Evolutionary conservation across 31 red algal species (phyloP).

Genomic region (Odonthalia washingtoniensis): DNA sequence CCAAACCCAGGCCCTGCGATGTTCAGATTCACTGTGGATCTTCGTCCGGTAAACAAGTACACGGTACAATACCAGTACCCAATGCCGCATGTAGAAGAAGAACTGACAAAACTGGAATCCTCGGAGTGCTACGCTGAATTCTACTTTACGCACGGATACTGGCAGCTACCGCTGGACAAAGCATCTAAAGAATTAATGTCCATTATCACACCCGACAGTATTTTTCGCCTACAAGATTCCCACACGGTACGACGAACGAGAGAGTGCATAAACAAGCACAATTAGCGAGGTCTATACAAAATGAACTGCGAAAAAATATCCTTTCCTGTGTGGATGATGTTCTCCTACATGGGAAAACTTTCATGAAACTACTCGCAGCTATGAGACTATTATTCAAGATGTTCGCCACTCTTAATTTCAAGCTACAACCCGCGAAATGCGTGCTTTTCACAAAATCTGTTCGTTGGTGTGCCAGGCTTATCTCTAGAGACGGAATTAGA

Average conservation of each 20-base stretch:
- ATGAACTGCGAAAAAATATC: neutral
- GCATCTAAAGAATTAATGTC: conserved; percentile 5
- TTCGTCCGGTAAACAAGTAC: neutral
- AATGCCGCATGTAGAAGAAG: neutral
- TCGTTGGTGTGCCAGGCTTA: neutral
- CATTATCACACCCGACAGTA: neutral
- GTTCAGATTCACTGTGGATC: conserved; percentile 24
- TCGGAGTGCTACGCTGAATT: neutral
- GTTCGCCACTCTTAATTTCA: neutral
- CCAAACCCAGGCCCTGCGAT: conserved; percentile 6
- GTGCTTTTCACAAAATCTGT: too few relatives aligned
- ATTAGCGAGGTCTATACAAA: neutral
- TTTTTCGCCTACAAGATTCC: conserved; percentile 13
- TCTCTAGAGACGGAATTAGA: neutral
- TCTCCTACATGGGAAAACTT: neutral
- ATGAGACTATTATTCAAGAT: neutral
- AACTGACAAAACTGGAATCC: neutral
- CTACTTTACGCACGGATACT: conserved; percentile 21
- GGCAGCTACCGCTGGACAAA: conserved; percentile 14
- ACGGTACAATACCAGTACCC: conserved; percentile 7
- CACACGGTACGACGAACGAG: neutral
- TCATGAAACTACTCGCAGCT: neutral
- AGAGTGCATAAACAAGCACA: neutral
- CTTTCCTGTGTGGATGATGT: neutral
- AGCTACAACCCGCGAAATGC: conserved; percentile 1